Evolutionary conservation across 768 basidiomycete genomes (phyloP).

Genomic region (Boletus subcaerulescens): DNA sequence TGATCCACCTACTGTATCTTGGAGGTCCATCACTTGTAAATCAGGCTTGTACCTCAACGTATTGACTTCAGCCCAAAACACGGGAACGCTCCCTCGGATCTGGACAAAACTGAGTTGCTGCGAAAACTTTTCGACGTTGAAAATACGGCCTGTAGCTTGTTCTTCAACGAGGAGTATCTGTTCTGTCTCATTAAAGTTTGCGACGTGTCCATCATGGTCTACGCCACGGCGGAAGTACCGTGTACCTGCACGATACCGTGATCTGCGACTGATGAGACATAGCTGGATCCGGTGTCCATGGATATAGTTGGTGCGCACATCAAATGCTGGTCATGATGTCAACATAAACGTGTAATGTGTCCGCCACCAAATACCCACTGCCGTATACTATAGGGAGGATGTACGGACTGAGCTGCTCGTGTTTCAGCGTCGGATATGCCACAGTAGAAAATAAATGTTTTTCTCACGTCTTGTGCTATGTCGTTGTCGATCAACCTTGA

Average conservation of each 20-base stretch:
- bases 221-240: conserved; percentile 96
- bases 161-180: conserved; percentile 82
- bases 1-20: conserved; percentile 66
- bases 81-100: conserved; percentile 87
- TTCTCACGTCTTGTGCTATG: conserved; percentile 63
- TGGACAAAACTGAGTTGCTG: conserved; percentile 85
- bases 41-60: conserved; percentile 96
- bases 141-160: conserved; percentile 40
- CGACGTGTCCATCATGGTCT: conserved; percentile 84
- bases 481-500: conserved; percentile 56
- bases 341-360: neutral
- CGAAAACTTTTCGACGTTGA: conserved; percentile 46
- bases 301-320: conserved; percentile 70
- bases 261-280: conserved; percentile 88
- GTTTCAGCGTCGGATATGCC: conserved; percentile 8
- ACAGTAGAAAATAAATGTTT: neutral
- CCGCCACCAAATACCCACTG: conserved; percentile 57
- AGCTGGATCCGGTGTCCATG: conserved; percentile 79
- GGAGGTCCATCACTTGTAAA: conserved; percentile 91
- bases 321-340: conserved; percentile 62
- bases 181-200: conserved; percentile 98
- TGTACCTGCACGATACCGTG: conserved; percentile 92
- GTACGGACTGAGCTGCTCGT: conserved; percentile 71
- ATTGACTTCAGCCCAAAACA: conserved; percentile 97
- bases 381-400: conserved; percentile 94